Conservation (phyloP, 2,329 filamentous ascomycete genomes). For the Paecilomyces formosus region DNA sequence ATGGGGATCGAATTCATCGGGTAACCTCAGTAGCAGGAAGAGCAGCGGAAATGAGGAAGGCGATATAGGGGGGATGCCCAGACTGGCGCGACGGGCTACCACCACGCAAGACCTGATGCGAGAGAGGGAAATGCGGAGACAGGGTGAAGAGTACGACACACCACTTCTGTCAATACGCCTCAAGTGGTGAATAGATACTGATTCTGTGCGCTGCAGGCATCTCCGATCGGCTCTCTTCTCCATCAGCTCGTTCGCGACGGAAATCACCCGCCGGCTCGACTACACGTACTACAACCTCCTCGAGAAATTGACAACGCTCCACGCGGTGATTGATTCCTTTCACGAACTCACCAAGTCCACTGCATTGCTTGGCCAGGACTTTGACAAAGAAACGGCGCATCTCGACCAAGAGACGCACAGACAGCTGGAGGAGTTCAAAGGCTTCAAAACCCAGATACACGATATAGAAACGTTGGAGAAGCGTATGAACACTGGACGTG, state of each 20-base stretch:
- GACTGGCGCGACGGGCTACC: constrained; percentile 17
- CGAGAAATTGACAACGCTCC: constrained; percentile 35
- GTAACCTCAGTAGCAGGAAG: constrained; percentile 18
- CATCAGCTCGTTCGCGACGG: constrained; percentile 31
- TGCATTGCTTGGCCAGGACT: constrained; percentile 26
- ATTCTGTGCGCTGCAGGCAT: constrained; percentile 12
- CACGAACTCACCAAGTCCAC: constrained; percentile 32
- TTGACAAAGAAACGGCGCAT: constrained; percentile 26
- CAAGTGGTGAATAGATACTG: neutral
- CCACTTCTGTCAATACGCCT: neutral
- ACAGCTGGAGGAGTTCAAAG: constrained; percentile 29
- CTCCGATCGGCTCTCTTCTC: constrained; percentile 26
- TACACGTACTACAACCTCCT: constrained; percentile 43
- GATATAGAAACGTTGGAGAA: constrained; percentile 29
- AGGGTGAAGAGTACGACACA: constrained; percentile 61
- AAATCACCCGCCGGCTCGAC: constrained; percentile 39
- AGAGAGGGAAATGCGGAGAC: constrained; percentile 60
- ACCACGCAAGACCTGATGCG: constrained; percentile 28
- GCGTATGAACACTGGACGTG: constrained; percentile 30
- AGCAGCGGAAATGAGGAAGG: constrained; percentile 20
- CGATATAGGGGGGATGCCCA: constrained; percentile 18
- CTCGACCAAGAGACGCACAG: constrained; percentile 30
- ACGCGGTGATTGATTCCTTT: constrained; percentile 33
- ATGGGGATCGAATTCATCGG: constrained; percentile 27
- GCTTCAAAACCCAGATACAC: constrained; percentile 30